Evolutionary conservation across 2,329 filamentous ascomycete genomes (phyloP).

Genomic region (Endoconidiophora laricicola): DNA sequence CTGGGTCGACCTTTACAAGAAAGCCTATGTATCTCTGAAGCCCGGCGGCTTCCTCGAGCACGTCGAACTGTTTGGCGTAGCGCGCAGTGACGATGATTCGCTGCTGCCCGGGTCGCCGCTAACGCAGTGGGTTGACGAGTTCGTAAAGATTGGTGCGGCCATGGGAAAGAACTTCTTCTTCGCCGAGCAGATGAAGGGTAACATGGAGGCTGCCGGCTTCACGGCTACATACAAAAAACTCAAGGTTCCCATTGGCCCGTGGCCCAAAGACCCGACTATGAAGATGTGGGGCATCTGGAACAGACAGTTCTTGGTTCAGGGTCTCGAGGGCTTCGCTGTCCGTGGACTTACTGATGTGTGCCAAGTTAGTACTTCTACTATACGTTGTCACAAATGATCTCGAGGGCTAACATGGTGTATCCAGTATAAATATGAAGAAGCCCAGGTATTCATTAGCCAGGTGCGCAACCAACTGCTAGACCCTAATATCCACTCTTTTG

Average conservation of each 20-base stretch:
- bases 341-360: conserved; percentile 15
- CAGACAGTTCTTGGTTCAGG: conserved; percentile 15
- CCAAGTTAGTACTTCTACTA: background rate
- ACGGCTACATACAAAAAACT: conserved; percentile 1
- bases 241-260: conserved; percentile 15
- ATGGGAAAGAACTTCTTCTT: conserved; percentile 16
- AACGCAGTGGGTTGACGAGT: conserved; percentile 14
- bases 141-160: conserved; percentile 14
- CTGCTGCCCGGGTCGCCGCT: conserved; percentile 13
- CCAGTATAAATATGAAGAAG: conserved; percentile 15
- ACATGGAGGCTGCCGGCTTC: conserved; percentile 14
- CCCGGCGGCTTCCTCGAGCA: conserved; percentile 14
- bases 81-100: conserved; percentile 17
- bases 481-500: conserved; percentile 20
- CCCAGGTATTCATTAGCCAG: conserved; percentile 20
- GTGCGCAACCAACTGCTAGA: conserved; percentile 20
- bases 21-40: conserved; percentile 24
- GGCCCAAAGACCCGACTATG: conserved; percentile 19
- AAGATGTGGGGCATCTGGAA: conserved; percentile 18
- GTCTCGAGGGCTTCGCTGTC: conserved; percentile 16
- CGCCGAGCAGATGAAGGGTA: conserved; percentile 10
- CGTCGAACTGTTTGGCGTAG: conserved; percentile 11
- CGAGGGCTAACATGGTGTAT: background rate
- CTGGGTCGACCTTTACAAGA: conserved; percentile 32
- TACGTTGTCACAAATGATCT: background rate